Conservation (phyloP, 2,329 filamentous ascomycete species). For the Exophiala oligosperma region DNA sequence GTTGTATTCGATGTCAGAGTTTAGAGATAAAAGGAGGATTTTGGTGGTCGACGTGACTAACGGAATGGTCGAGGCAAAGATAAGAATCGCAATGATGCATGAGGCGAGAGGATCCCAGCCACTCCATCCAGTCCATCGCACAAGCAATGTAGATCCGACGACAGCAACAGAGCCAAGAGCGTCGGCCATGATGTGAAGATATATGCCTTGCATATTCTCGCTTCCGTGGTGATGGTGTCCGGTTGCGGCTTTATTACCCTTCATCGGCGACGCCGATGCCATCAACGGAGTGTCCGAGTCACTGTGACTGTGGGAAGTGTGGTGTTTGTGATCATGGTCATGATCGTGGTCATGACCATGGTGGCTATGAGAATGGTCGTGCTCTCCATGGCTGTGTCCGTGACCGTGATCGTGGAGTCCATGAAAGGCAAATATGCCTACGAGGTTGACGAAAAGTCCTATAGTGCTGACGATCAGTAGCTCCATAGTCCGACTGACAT, state of each 20-base stretch:
- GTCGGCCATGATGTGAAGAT: slow-evolving; percentile 91
- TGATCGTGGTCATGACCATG: slow-evolving; percentile 48
- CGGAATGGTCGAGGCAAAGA: slow-evolving; percentile 87
- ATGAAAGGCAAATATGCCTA: slow-evolving; percentile 84
- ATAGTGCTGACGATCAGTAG: slow-evolving; percentile 84
- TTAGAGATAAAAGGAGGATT: slow-evolving; percentile 78
- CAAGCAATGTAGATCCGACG: slow-evolving; percentile 85
- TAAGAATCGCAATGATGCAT: slow-evolving; percentile 87
- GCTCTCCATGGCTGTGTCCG: slow-evolving; percentile 39
- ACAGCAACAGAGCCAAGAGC: slow-evolving; percentile 93
- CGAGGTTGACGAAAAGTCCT: slow-evolving; percentile 84
- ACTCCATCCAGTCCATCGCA: slow-evolving; percentile 84
- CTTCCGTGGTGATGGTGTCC: slow-evolving; percentile 66
- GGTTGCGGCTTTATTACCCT: slow-evolving; percentile 28
- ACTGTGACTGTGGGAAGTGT: slow-evolving; percentile 23
- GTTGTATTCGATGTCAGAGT: slow-evolving; percentile 81
- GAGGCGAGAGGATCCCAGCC: slow-evolving; percentile 95
- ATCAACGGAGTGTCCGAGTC: slow-evolving; percentile 19
- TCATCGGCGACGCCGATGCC: slow-evolving; percentile 32
- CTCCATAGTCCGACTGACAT: slow-evolving; percentile 82
- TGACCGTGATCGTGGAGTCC: slow-evolving; percentile 60
- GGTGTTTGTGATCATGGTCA: slow-evolving; percentile 34
- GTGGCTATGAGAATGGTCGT: slow-evolving; percentile 36
- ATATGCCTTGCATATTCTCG: slow-evolving; percentile 98
- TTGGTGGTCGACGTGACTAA: slow-evolving; percentile 82